Conservation (phyloP, 2,329 filamentous ascomycete species). For the Cordyceps farinosa region DNA sequence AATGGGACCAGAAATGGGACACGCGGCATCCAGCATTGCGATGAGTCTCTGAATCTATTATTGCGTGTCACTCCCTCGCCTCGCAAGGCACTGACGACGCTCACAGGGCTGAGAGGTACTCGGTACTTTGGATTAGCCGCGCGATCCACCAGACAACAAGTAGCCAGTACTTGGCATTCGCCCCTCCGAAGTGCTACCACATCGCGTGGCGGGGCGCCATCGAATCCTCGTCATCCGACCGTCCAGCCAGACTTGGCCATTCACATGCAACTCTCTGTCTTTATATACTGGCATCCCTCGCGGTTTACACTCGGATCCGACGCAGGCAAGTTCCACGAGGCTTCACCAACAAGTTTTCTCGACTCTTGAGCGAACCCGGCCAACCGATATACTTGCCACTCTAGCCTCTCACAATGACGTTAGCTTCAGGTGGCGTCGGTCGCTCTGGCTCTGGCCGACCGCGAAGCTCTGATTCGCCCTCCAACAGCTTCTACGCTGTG, state of each 20-base stretch:
- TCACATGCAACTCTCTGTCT: neutral
- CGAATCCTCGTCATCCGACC: constrained; percentile 13
- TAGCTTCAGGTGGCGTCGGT: neutral
- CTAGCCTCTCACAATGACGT: neutral
- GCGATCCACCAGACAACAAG: neutral
- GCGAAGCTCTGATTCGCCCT: constrained; percentile 54
- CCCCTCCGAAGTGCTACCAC: constrained; percentile 4
- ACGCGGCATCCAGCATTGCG: neutral
- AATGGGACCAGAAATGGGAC: too few relatives aligned
- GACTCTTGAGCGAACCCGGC: neutral
- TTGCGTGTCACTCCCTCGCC: constrained; percentile 4
- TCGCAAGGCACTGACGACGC: constrained; percentile 15
- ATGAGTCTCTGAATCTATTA: neutral
- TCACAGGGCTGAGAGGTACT: constrained; percentile 13
- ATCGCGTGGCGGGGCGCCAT: constrained; percentile 12
- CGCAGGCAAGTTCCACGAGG: neutral
- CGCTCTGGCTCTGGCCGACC: neutral
- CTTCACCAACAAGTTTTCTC: neutral
- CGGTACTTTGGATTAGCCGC: neutral
- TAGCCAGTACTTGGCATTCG: constrained; percentile 4
- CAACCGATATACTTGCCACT: neutral
- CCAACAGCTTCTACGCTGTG: constrained; percentile 89
- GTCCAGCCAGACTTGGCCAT: neutral
- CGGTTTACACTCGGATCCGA: too few relatives aligned
- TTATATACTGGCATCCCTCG: neutral